A percentile compares a stretch with the other conserved stretches of the same genome.
Conservation (phyloP, 1,284 basidiomycete genomes). For the Austroboletus olivaceoglutinosus region DNA sequence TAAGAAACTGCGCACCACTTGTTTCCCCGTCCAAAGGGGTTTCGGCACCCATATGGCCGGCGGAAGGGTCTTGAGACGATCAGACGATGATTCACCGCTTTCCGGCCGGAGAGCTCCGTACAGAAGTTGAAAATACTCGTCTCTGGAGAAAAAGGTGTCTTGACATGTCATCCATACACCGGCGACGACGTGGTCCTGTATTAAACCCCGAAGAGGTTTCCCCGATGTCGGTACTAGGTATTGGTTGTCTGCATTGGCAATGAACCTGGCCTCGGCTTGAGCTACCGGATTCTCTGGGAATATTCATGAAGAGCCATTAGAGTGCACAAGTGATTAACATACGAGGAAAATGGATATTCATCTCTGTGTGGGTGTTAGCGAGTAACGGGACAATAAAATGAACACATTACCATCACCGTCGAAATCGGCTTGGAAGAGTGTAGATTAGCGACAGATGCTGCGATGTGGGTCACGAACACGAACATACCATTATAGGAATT, state of each 20-base stretch:
- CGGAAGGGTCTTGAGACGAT: conserved; percentile 79
- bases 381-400: conserved; percentile 3
- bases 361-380: conserved; percentile 56
- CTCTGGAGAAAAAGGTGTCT: conserved; percentile 91
- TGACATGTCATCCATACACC: conserved; percentile 99
- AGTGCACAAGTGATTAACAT: conserved; percentile 35
- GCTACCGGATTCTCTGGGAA: conserved; percentile 83
- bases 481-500: conserved; percentile 93
- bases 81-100: conserved; percentile 64
- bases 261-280: conserved; percentile 89
- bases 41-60: conserved; percentile 91
- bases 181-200: conserved; percentile 98
- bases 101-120: conserved; percentile 95
- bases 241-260: conserved; percentile 98
- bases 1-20: conserved; percentile 66
- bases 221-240: conserved; percentile 98
- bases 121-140: conserved; percentile 95
- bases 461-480: conserved; percentile 4
- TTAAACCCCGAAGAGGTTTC: conserved; percentile 95
- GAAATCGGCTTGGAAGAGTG: conserved; percentile 77
- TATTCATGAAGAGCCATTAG: conserved; percentile 6
- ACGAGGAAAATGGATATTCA: conserved; percentile 99
- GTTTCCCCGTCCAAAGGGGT: conserved; percentile 97
- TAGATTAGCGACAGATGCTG: conserved; percentile 13
- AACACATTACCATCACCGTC: conserved; percentile 84